Conservation (phyloP, 495 filamentous ascomycete species). For the Saxispiralis lemnorum region DNA sequence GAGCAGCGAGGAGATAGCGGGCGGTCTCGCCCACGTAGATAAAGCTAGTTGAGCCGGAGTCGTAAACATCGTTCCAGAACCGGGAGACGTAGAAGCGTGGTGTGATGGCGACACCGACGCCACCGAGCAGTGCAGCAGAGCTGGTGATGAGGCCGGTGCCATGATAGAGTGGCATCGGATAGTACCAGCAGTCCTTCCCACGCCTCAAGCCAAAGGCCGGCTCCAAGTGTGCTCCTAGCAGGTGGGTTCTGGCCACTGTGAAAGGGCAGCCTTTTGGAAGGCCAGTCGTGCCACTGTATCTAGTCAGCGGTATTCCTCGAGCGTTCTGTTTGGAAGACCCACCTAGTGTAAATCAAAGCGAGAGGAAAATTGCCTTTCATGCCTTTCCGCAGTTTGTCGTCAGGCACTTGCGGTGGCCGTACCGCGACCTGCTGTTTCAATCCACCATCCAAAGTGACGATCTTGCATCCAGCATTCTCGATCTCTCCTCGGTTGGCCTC, state of each 20-base stretch:
- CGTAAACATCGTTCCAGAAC: slow-evolving; percentile 62
- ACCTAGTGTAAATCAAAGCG: slow-evolving; percentile 16
- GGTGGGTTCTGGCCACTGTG: neutral
- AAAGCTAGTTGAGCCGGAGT: slow-evolving; percentile 49
- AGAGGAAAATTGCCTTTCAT: slow-evolving; percentile 4
- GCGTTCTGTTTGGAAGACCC: slow-evolving; percentile 33
- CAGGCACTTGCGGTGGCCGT: slow-evolving; percentile 31
- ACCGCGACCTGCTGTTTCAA: slow-evolving; percentile 32
- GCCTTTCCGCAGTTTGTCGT: slow-evolving; percentile 28
- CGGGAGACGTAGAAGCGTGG: slow-evolving; percentile 49
- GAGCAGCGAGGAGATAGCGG: slow-evolving; percentile 54
- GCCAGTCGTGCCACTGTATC: slow-evolving; percentile 54
- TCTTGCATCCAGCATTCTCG: slow-evolving; percentile 33
- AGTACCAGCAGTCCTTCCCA: slow-evolving; percentile 45
- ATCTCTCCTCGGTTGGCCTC: slow-evolving; percentile 33
- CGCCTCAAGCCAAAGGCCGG: slow-evolving; percentile 1
- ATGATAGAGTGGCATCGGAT: slow-evolving; percentile 70
- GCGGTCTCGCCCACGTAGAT: slow-evolving; percentile 74
- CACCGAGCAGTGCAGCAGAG: slow-evolving; percentile 59
- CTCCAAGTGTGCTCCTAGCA: neutral
- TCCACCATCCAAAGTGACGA: slow-evolving; percentile 32
- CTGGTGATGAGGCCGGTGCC: slow-evolving; percentile 38
- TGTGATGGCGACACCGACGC: slow-evolving; percentile 47
- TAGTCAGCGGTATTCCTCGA: slow-evolving; percentile 22
- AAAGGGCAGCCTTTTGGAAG: slow-evolving; percentile 24